Conservation (phyloP, 2,329 filamentous ascomycete genomes). For the Eutypella sp. region DNA sequence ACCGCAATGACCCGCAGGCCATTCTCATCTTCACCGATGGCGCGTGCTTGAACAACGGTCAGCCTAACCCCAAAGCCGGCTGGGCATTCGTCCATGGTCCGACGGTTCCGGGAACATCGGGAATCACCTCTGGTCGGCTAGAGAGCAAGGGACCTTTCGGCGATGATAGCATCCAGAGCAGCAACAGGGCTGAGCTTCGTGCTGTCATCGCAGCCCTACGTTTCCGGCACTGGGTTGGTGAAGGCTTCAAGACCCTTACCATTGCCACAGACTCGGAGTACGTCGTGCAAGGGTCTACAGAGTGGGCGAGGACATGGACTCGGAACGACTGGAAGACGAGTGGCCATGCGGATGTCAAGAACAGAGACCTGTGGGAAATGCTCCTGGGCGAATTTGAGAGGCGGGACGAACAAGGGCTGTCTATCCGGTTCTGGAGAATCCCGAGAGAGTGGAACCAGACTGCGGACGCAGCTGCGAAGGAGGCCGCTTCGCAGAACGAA, state of each 20-base stretch:
- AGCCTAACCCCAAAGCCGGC: slow-evolving; percentile 31
- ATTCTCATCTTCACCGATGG: slow-evolving; percentile 42
- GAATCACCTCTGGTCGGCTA: slow-evolving; percentile 27
- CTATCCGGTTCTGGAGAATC: slow-evolving; percentile 45
- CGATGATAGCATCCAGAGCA: slow-evolving; percentile 34
- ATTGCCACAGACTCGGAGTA: slow-evolving; percentile 52
- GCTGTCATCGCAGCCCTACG: slow-evolving; percentile 47
- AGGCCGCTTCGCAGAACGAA: slow-evolving; percentile 5
- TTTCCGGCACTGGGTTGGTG: slow-evolving; percentile 37
- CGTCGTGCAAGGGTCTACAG: slow-evolving; percentile 40
- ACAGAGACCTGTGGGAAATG: slow-evolving; percentile 47
- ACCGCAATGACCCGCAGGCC: slow-evolving; percentile 22
- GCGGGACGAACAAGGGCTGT: slow-evolving; percentile 21
- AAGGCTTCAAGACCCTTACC: slow-evolving; percentile 37
- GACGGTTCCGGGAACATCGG: slow-evolving; percentile 7
- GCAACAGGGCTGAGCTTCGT: slow-evolving; percentile 51
- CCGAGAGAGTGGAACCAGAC: slow-evolving; percentile 35
- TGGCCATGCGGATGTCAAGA: slow-evolving; percentile 34
- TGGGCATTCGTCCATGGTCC: slow-evolving; percentile 33
- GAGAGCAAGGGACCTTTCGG: slow-evolving; percentile 40
- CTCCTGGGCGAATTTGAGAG: slow-evolving; percentile 37
- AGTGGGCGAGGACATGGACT: slow-evolving; percentile 39
- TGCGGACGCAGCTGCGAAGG: slow-evolving; percentile 33
- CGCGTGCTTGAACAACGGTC: slow-evolving; percentile 39
- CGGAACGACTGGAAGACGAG: slow-evolving; percentile 38